Base-by-base conservation (phyloP, 1,284 basidiomycete species). In the Ceratobasidium sp. region DNA sequence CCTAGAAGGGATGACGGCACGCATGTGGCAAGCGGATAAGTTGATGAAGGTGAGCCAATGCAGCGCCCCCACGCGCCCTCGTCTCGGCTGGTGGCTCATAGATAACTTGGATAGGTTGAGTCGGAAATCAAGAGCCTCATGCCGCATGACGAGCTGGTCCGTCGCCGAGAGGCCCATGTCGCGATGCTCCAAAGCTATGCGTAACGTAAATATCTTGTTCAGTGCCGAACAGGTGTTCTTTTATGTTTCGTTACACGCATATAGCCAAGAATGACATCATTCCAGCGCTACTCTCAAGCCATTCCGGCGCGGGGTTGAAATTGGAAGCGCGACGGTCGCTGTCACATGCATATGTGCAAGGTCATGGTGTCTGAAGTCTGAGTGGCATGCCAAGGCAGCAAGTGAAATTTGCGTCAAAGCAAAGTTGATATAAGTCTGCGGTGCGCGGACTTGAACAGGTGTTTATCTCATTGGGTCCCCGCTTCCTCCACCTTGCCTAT, bases 21-120 rank as follows among this genome's bases (percentile, higher is more conserved):
- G 96, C 71, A 91, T 97, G 88, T 98, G 97, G 92, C 90, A 95
- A 78, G 91, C 94, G 0, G 97, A 98, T 82, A 93, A 91, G 82
- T 86, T 99, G 1, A 86, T 99, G 63, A 92, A 94, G 86, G 95
- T 96, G 78, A 61, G 89, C 49, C 23, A 20, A 20, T 42, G 31
- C 45, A 37, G 31, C 31, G 20, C 26, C 39, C 31, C 69, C 45
- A 35, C 45, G 42, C 0, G 45, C 26, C 51, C 23, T 69, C 20
- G 20, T n/a, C 26, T 68, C 20, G 45, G n/a, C 28, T 53, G 39
- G 13, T 53, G 33, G 28, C 35, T 61, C 47, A 37, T 37, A 51
- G 20, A 3, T 11, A 13, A n/a, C 26, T 17, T 69, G 49, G 10
- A 31, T 79, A 93, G 92, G 82, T 88, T 60, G 92, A 93, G 81